Base-by-base conservation (phyloP, 1,284 basidiomycete species). In the Malassezia arunalokei region DNA sequence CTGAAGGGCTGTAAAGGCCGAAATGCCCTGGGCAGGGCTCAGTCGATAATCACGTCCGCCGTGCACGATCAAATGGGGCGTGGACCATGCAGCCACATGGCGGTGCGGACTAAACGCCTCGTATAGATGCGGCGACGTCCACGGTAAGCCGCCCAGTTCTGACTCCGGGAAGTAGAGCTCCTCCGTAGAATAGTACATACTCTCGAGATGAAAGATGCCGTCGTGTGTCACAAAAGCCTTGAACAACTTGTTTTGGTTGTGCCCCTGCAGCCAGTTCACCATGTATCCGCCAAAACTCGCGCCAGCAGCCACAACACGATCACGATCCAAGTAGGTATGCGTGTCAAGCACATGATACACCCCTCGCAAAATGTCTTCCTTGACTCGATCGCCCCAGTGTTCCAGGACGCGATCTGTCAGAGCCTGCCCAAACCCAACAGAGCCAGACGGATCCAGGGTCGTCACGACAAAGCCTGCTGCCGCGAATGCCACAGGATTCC, bases 121-220 rank as follows among this genome's bases (percentile, higher is more conserved):
- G 29, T 57, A 64, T 5, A 17, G 15, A 1, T 48, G 47, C 12
- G 51, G 17, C 2, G 29, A 17, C 29, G 57, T 45, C 54, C 60
- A 65, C 0, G 65, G 58, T 6, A 54, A 20, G 9, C 65, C 66
- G 15, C 60, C 58, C 14, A 56, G 56, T 39, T 68, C 66, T 29
- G 51, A 46, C 39, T 65, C 59, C 44, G 66, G 53, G 49, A 68
- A 68, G 51, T 64, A 68, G 41, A 65, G 56, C 50, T 68, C 66
- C 35, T 68, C 66, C 32, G 65, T 64, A 8, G 56, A 35, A 43
- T 58, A 65, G 17, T 20, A 58, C 15, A 41, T 50, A 12, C 35
- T 17, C 6, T 33, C 15, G 0, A 59, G 58, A 42, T 49, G 49
- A 24, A 68, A 67, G 20, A 66, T 54, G 32, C 66, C 66, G 38